Evolutionary conservation across 495 filamentous ascomycete species (phyloP).

Genomic region (Podospora pseudoanserina): DNA sequence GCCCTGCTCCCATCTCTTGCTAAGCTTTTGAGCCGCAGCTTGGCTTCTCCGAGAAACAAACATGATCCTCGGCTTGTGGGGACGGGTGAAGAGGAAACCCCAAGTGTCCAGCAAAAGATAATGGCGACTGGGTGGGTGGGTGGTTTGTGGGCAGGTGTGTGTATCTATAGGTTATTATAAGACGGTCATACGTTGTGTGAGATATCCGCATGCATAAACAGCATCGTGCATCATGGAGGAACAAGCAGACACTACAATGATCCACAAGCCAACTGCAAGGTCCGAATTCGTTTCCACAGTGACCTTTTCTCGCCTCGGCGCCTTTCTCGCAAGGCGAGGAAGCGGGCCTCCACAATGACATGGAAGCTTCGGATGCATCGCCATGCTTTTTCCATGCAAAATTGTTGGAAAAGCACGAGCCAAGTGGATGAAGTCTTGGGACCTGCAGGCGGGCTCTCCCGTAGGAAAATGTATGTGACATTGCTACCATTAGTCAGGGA

Average conservation of each 20-base stretch:
- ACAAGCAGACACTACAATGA: background rate
- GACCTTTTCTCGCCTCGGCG: background rate
- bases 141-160: background rate
- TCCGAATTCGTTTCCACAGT: constrained; percentile 4
- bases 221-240: background rate
- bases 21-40: constrained; percentile 17
- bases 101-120: background rate
- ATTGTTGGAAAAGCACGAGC: background rate
- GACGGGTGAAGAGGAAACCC: background rate
- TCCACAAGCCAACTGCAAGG: background rate
- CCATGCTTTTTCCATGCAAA: constrained; percentile 11
- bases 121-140: background rate
- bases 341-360: constrained; percentile 4
- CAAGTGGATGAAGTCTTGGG: background rate
- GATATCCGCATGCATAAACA: background rate
- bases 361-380: constrained; percentile 8
- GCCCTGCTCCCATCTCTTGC: constrained; percentile 44
- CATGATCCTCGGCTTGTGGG: background rate
- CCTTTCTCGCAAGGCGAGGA: constrained; percentile 1
- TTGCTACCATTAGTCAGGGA: background rate
- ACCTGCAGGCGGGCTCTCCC: background rate
- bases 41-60: background rate
- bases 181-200: background rate
- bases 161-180: background rate
- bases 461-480: background rate